Evolutionary conservation across 345 rosid genomes (phyloP).

Genomic region (Diplotaxis tenuifolia): DNA sequence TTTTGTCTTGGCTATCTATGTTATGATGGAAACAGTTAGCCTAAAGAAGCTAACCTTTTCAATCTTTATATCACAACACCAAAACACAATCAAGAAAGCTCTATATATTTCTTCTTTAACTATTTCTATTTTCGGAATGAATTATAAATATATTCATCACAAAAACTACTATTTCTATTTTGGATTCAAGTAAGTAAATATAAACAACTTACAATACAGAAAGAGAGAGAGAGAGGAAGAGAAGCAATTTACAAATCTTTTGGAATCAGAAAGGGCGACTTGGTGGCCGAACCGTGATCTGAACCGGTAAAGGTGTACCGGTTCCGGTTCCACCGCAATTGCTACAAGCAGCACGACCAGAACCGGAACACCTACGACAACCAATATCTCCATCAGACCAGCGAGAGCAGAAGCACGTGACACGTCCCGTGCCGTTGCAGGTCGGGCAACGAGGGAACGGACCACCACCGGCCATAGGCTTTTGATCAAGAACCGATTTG

Average conservation of each 20-base stretch:
- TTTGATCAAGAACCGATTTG: conserved; percentile 82
- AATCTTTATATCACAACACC: background rate
- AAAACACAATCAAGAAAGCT: background rate
- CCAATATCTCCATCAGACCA: conserved; percentile 97
- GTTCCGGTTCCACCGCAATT: conserved; percentile 96
- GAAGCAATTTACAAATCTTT: conserved; percentile 7
- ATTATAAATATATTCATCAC: background rate
- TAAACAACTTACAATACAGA: conserved; percentile 26
- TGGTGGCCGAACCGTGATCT: conserved; percentile 56
- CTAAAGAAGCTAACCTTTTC: background rate
- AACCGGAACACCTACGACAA: conserved; percentile 84
- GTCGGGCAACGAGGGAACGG: conserved; percentile 60
- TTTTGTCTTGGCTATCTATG: background rate
- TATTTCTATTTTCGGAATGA: background rate
- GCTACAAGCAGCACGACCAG: conserved; percentile 74
- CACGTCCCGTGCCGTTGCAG: conserved; percentile 89
- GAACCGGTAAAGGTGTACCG: conserved; percentile 83
- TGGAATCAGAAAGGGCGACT: conserved; percentile 41
- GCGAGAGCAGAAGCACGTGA: conserved; percentile 67
- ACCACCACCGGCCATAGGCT: conserved; percentile 93
- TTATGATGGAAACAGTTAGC: background rate
- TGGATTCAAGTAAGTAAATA: background rate
- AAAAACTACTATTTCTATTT: conserved; percentile 3
- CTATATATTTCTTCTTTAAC: background rate
- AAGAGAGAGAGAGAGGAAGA: background rate